Conservation (phyloP, 1,284 basidiomycete genomes). For the Trametes versicolor region DNA sequence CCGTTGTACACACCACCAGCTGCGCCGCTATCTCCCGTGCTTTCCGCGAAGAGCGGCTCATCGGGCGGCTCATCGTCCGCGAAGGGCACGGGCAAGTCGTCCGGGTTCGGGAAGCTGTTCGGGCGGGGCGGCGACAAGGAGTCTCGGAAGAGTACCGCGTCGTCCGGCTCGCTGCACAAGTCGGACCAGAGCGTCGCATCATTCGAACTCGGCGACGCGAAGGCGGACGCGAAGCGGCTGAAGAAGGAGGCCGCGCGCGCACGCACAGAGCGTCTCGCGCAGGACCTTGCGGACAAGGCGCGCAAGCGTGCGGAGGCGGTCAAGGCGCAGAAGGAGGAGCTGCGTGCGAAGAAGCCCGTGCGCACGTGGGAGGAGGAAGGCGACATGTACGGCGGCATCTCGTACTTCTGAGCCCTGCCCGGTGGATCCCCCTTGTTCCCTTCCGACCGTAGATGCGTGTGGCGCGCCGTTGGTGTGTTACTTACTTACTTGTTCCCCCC, state of each 20-base stretch:
- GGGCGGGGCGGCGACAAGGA: constrained; percentile 12
- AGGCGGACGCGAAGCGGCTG: constrained; percentile 55
- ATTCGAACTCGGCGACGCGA: constrained; percentile 45
- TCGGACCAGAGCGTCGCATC: constrained; percentile 27
- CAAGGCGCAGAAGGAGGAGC: constrained; percentile 24
- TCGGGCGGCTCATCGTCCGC: constrained; percentile 11
- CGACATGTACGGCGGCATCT: constrained; percentile 33
- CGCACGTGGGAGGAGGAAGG: constrained; percentile 33
- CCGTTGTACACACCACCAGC: not conserved
- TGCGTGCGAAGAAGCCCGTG: constrained; percentile 17
- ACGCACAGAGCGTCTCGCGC: constrained; percentile 52
- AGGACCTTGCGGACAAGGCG: constrained; percentile 43
- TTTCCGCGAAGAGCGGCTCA: constrained; percentile 16
- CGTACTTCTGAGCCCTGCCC: constrained; percentile 25
- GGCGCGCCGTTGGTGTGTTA: not conserved
- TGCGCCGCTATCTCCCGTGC: constrained; percentile 20
- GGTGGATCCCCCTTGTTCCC: not conserved
- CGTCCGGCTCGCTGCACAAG: constrained; percentile 14
- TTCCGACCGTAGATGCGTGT: not conserved
- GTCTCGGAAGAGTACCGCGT: constrained; percentile 22
- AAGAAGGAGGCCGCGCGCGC: constrained; percentile 56
- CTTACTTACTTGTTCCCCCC: not conserved
- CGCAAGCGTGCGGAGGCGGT: constrained; percentile 29
- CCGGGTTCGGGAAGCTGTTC: constrained; percentile 32
- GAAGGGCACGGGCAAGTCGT: constrained; percentile 12